A percentile compares a stretch with the other conserved stretches of the same genome.
Conservation (phyloP, 148 eudicot genomes). For the Rhododendron mucronatum region DNA sequence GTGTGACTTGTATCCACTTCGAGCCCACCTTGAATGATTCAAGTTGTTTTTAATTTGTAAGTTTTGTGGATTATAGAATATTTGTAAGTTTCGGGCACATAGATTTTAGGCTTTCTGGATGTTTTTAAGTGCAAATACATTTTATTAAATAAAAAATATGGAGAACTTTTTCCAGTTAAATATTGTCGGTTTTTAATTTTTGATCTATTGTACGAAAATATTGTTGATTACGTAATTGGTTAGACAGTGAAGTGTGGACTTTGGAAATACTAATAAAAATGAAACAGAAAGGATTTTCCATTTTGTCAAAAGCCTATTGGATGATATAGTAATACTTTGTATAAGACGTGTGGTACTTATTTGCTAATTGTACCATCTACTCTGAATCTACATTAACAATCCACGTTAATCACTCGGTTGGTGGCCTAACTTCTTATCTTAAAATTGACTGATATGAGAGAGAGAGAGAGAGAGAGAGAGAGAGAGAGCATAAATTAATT, state of each 20-base stretch:
- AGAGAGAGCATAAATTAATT: background rate
- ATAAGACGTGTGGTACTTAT: background rate
- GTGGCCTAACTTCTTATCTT: conserved; percentile 41
- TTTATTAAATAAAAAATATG: background rate
- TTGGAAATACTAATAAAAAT: background rate
- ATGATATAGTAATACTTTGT: background rate
- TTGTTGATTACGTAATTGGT: background rate
- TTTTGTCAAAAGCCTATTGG: background rate
- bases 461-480: background rate
- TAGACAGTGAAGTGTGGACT: background rate
- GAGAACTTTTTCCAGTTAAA: background rate
- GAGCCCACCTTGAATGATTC: background rate
- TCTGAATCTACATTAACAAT: background rate
- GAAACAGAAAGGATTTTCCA: background rate
- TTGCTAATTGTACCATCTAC: background rate
- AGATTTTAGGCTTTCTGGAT: background rate
- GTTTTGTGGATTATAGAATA: no score
- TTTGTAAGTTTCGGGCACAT: background rate
- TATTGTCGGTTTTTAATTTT: background rate
- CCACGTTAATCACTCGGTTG: conserved; percentile 22
- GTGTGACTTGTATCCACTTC: background rate
- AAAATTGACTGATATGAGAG: conserved; percentile 17
- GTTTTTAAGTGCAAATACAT: background rate
- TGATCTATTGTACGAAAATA: background rate
- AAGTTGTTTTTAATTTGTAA: background rate